Percentiles rank a stretch among this genome's conserved stretches.
Evolutionary conservation across 345 rosid genomes (phyloP).

Genomic region (Dipteronia sinensis): DNA sequence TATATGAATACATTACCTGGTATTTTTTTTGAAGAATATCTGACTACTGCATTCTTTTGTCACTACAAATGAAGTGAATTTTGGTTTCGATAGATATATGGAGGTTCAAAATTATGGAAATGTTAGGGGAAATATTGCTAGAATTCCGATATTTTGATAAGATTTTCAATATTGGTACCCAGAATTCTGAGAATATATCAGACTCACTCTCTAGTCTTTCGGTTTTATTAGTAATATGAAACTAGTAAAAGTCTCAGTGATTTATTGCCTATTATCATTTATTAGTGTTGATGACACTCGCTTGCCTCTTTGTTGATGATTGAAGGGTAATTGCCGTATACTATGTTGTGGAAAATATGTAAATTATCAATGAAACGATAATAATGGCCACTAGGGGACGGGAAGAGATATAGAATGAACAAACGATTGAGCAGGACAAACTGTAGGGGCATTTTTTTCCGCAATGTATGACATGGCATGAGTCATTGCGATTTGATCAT

Average conservation of each 20-base stretch:
- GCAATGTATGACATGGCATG: neutral
- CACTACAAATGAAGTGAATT: no score
- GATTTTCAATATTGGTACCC: neutral
- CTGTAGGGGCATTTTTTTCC: neutral
- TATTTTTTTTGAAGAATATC: neutral
- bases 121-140: neutral
- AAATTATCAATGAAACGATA: neutral
- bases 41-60: no score
- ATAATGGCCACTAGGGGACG: neutral
- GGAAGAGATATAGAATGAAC: neutral
- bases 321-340: neutral
- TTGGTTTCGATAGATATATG: neutral
- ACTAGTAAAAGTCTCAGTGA: no score
- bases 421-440: neutral
- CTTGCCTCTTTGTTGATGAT: neutral
- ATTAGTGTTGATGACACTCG: neutral
- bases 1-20: neutral
- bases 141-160: neutral
- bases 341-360: neutral
- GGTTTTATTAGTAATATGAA: no score
- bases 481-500: neutral
- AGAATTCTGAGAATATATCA: no score
- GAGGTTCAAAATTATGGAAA: neutral
- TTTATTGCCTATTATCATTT: no score
- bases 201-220: no score